Conservation (phyloP, 192 early-diverging fungal genomes). For the Gryganskiella cystojenkinii region DNA sequence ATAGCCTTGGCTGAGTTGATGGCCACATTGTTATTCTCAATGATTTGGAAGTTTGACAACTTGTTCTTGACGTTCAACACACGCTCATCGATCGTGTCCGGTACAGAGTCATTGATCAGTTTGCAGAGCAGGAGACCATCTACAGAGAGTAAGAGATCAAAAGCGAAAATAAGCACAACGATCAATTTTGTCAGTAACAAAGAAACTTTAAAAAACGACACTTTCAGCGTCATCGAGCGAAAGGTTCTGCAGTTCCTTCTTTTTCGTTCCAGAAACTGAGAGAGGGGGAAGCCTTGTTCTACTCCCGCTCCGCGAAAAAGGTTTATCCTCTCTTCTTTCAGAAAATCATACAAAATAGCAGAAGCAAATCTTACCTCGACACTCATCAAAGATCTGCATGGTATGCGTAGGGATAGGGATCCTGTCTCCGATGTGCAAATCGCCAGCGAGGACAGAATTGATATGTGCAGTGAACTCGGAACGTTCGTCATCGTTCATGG, state of each 20-base stretch:
- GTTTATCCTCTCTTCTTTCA: constrained; percentile 13
- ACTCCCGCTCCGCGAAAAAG: constrained; percentile 20
- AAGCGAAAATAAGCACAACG: background rate
- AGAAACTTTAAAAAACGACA: background rate
- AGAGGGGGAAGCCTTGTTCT: too few relatives aligned
- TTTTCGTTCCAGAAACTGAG: background rate
- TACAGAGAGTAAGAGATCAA: constrained; percentile 14
- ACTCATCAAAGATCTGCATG: constrained; percentile 98
- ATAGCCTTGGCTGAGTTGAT: constrained; percentile 99
- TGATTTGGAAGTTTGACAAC: constrained; percentile 95
- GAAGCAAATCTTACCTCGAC: constrained; percentile 69
- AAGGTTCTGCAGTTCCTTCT: background rate
- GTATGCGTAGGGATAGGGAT: constrained; percentile 93
- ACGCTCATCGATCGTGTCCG: constrained; percentile 99
- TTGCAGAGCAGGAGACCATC: constrained; percentile 96
- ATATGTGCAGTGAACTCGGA: constrained; percentile 97
- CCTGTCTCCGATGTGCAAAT: constrained; percentile 84
- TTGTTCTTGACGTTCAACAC: constrained; percentile 90
- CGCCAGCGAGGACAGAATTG: constrained; percentile 84
- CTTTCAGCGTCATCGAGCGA: background rate
- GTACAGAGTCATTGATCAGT: constrained; percentile 97
- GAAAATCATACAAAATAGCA: constrained; percentile 5
- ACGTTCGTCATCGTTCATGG: constrained; percentile 99
- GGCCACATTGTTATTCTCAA: constrained; percentile 99
- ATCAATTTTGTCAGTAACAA: too few relatives aligned